Evolutionary conservation across 2,329 filamentous ascomycete species (phyloP).

Genomic region (Talaromyces sp.): DNA sequence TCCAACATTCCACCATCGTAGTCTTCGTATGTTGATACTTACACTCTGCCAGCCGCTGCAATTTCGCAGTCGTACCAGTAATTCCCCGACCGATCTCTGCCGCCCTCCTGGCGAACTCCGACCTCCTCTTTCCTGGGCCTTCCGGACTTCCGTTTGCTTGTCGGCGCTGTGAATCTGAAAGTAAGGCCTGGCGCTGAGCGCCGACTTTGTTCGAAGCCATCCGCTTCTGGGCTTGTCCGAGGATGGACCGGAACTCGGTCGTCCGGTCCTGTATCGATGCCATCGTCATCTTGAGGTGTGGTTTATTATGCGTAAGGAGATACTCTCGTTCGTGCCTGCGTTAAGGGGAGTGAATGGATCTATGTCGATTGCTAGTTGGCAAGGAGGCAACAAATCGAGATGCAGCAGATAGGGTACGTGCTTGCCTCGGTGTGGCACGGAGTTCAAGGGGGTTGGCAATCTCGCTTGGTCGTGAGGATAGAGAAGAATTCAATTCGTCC

Average conservation of each 20-base stretch:
- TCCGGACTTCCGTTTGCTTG: constrained; percentile 61
- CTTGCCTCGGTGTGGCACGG: not conserved
- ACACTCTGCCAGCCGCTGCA: constrained; percentile 88
- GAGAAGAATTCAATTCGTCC: too few species aligned
- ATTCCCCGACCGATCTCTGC: constrained; percentile 92
- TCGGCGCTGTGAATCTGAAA: constrained; percentile 65
- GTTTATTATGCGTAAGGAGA: not conserved
- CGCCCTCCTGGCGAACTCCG: constrained; percentile 89
- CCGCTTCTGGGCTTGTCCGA: constrained; percentile 78
- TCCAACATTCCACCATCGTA: not conserved
- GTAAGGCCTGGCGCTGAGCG: constrained; percentile 75
- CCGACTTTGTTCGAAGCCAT: constrained; percentile 74
- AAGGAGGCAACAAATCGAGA: not conserved
- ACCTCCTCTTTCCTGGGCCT: constrained; percentile 57
- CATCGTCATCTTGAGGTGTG: constrained; percentile 47
- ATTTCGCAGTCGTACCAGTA: constrained; percentile 85
- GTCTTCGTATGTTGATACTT: constrained; percentile 33
- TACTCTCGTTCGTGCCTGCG: not conserved
- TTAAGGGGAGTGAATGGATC: not conserved
- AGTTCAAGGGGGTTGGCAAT: not conserved
- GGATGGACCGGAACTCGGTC: constrained; percentile 88
- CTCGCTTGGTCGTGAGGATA: not conserved
- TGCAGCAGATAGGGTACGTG: not conserved
- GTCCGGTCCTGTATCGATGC: constrained; percentile 93
- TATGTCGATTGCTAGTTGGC: not conserved